phyloP scores from a whole-genome alignment of 495 filamentous ascomycete genomes.

The Tuber brumale region DNA sequence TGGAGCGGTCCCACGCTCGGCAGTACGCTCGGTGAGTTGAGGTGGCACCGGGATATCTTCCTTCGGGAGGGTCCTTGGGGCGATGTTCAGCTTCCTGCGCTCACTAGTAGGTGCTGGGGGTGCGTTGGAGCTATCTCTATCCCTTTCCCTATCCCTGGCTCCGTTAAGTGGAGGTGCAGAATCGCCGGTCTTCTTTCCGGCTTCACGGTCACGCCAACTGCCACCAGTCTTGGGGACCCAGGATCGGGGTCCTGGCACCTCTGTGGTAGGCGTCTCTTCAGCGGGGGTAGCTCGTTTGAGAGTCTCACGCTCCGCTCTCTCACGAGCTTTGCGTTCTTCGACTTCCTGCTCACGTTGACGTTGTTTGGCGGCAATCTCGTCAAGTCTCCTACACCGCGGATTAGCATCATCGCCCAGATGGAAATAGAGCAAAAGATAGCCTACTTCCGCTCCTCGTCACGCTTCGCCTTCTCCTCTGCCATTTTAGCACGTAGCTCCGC shows the following conservation, averaged over 20 bases:
- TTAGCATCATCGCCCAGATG: conserved; percentile 28
- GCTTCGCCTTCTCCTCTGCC: conserved; percentile 68
- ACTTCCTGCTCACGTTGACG: conserved; percentile 64
- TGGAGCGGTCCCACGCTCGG: conserved; percentile 10
- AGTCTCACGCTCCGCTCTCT: conserved; percentile 44
- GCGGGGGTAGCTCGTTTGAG: conserved; percentile 22
- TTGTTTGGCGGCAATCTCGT: conserved; percentile 59
- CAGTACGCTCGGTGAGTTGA: conserved; percentile 19
- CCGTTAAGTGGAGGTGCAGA: conserved; percentile 29
- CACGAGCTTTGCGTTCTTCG: conserved; percentile 52
- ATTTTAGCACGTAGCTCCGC: conserved; percentile 58
- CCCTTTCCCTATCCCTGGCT: conserved; percentile 6
- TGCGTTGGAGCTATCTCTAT: conserved; percentile 10
- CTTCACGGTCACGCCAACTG: conserved; percentile 38
- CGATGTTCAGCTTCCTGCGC: conserved; percentile 32
- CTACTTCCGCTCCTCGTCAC: conserved; percentile 75
- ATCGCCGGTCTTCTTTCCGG: conserved; percentile 28
- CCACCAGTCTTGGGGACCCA: conserved; percentile 18
- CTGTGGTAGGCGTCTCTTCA: conserved; percentile 13
- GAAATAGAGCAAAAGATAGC: conserved; percentile 37
- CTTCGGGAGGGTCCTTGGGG: conserved; percentile 29
- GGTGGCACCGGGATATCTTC: conserved; percentile 29
- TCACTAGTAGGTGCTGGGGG: conserved; percentile 27
- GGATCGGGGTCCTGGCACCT: conserved; percentile 19
- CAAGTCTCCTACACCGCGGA: conserved; percentile 51